Conservation (phyloP, 2,329 filamentous ascomycete species). For the Colletotrichum sojae region DNA sequence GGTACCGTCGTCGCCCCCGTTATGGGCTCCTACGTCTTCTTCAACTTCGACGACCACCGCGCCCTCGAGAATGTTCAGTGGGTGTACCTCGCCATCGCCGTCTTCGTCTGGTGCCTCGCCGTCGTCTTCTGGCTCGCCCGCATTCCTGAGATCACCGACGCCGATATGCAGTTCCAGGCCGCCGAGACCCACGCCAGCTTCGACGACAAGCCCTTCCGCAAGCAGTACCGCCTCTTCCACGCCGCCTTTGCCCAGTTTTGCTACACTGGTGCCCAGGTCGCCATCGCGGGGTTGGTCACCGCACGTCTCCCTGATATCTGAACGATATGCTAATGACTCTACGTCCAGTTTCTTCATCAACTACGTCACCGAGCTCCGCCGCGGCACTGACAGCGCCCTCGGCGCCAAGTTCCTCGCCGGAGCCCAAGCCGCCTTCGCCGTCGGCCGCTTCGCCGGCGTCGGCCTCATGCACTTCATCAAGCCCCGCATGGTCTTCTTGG, state of each 20-base stretch:
- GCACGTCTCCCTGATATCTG: conserved; percentile 61
- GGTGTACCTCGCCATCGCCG: conserved; percentile 81
- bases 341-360: conserved; percentile 81
- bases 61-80: conserved; percentile 79
- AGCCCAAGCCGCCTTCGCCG: conserved; percentile 79
- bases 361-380: conserved; percentile 71
- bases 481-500: conserved; percentile 54
- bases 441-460: conserved; percentile 78
- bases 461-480: conserved; percentile 60
- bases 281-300: conserved; percentile 71
- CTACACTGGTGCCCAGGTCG: conserved; percentile 81
- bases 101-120: conserved; percentile 78
- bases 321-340: conserved; percentile 53
- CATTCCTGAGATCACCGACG: conserved; percentile 79
- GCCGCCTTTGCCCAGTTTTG: conserved; percentile 84
- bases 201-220: conserved; percentile 70
- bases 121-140: conserved; percentile 75
- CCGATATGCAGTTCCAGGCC: conserved; percentile 76
- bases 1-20: conserved; percentile 76
- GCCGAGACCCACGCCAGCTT: conserved; percentile 54
- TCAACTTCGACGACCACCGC: conserved; percentile 60
- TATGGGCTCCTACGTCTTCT: conserved; percentile 81
- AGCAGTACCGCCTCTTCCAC: conserved; percentile 84
- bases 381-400: conserved; percentile 62
- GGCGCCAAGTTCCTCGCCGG: conserved; percentile 80